Conservation (phyloP, 1,284 basidiomycete species). For the Vanrija sp. region DNA sequence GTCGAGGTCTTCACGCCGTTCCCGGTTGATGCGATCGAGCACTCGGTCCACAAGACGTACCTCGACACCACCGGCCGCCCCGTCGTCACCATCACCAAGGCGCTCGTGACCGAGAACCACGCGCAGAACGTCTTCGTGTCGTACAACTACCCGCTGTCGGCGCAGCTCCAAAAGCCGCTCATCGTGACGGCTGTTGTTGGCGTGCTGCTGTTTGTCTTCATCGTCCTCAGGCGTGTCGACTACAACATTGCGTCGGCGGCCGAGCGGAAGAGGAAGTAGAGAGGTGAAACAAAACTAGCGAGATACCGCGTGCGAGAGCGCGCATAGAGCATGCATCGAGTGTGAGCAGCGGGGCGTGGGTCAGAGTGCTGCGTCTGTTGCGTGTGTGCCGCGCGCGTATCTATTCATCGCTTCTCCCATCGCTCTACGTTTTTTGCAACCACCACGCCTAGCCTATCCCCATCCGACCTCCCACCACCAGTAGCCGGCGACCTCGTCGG, state of each 20-base stretch:
- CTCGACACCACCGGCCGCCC: conserved; percentile 91
- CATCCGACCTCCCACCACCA: conserved; percentile 52
- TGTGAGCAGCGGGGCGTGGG: neutral
- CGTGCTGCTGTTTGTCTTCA: conserved; percentile 39
- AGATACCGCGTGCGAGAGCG: neutral
- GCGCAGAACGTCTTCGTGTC: conserved; percentile 56
- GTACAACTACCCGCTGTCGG: conserved; percentile 71
- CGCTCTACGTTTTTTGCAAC: too few relatives aligned
- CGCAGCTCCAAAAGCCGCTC: conserved; percentile 77
- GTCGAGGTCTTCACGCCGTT: conserved; percentile 75
- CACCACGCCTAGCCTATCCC: conserved; percentile 16
- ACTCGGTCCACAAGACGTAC: conserved; percentile 74
- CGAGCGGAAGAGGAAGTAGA: conserved; percentile 13
- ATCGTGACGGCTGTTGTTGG: conserved; percentile 48
- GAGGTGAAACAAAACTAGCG: neutral
- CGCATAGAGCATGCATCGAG: neutral
- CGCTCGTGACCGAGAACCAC: conserved; percentile 73
- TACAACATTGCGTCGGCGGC: conserved; percentile 28
- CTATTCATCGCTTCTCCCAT: too few relatives aligned
- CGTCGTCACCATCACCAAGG: conserved; percentile 67
- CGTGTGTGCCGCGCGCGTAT: too few relatives aligned
- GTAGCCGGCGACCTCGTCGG: conserved; percentile 46
- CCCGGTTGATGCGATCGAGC: conserved; percentile 59
- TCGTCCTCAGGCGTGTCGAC: conserved; percentile 44
- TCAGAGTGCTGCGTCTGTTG: too few relatives aligned